phyloP scores from a whole-genome alignment of 345 rosid species.

The Toxicodendron radicans region DNA sequence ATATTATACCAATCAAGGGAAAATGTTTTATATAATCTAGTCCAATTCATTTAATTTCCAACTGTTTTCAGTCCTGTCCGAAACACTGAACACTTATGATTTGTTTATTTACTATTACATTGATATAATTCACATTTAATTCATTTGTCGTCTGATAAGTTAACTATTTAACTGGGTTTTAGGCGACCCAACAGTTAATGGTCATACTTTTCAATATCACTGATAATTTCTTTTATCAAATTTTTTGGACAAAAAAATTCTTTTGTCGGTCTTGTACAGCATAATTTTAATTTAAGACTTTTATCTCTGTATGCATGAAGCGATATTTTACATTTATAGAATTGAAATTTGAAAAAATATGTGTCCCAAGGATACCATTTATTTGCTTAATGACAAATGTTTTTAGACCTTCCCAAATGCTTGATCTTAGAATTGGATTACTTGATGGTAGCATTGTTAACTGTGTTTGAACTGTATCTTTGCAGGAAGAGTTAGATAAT shows the following conservation, averaged over 20 bases:
- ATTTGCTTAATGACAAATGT: background rate
- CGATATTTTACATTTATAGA: background rate
- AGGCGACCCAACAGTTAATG: background rate
- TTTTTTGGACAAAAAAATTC: background rate
- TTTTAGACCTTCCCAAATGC: background rate
- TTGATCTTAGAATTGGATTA: background rate
- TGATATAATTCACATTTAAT: background rate
- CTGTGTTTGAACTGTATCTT: background rate
- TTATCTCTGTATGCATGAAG: background rate
- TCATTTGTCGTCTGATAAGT: background rate
- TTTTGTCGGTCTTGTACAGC: background rate
- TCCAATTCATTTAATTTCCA: too few relatives aligned
- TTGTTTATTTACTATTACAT: background rate
- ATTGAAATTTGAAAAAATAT: background rate
- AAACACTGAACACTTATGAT: background rate
- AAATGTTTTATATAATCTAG: too few relatives aligned
- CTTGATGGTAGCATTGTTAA: background rate
- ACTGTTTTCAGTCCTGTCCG: too few relatives aligned
- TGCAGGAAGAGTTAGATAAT: conserved; percentile 61
- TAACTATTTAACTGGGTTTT: background rate
- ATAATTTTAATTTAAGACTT: background rate
- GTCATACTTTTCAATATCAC: too few relatives aligned
- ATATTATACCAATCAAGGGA: too few relatives aligned
- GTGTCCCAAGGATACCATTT: background rate
- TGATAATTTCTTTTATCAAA: too few relatives aligned